Evolutionary conservation across 164 flowering plant species (phyloP).

Genomic region (Kalanchoe fedtschenkoi): DNA sequence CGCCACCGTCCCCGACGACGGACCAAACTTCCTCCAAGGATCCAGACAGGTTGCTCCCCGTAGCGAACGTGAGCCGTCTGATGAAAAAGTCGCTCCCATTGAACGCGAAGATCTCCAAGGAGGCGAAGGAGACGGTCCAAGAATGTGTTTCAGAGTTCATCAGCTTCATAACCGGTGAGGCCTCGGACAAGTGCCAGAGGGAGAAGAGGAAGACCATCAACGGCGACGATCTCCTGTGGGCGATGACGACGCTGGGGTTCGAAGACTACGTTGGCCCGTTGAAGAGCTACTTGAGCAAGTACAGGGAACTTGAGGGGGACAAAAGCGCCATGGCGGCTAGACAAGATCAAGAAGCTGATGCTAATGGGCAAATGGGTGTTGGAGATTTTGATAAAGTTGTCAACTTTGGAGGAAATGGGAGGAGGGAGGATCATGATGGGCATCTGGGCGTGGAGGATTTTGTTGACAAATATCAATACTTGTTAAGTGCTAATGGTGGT

Average conservation of each 20-base stretch:
- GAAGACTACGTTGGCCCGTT: slow-evolving; percentile 1
- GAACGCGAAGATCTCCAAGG: slow-evolving; percentile 7
- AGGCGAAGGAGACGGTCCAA: slow-evolving; percentile 5
- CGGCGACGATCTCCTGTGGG: slow-evolving; percentile 7
- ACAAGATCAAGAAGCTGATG: background rate
- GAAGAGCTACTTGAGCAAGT: slow-evolving; percentile 1
- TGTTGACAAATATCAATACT: too few relatives aligned
- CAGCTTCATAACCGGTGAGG: slow-evolving; percentile 5
- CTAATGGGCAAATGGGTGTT: slow-evolving; percentile 1
- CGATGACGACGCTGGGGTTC: background rate
- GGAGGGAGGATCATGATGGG: background rate
- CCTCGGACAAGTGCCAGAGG: slow-evolving; percentile 6
- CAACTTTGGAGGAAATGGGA: background rate
- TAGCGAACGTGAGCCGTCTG: slow-evolving; percentile 3
- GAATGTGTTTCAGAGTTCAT: slow-evolving; percentile 6
- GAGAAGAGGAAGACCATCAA: slow-evolving; percentile 8
- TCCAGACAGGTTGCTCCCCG: slow-evolving; percentile 2
- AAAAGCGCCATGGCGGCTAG: background rate
- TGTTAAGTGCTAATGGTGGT: too few relatives aligned
- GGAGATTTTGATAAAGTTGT: background rate
- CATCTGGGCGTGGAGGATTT: background rate
- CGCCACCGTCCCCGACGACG: background rate
- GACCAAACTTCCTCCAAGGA: slow-evolving; percentile 3
- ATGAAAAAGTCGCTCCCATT: slow-evolving; percentile 7
- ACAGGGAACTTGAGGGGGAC: slow-evolving; percentile 1